These are phyloP conservation scores for Asterochloris erici DNA, from an alignment of 139 green algal genomes.

Conservation along the genomic window DNA sequence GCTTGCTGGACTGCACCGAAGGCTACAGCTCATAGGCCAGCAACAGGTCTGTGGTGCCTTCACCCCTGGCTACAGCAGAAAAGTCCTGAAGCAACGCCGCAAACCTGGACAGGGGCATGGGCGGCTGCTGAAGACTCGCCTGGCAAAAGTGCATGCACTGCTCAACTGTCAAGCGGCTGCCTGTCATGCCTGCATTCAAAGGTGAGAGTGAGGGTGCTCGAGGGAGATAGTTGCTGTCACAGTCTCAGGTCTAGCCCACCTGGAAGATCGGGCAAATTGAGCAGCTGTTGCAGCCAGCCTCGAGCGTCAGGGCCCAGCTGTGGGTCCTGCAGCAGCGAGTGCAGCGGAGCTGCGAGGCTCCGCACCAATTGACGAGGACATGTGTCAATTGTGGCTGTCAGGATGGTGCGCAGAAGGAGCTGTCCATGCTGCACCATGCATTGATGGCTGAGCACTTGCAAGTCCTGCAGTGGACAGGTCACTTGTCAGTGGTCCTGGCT, in stretches of 20 bases:
- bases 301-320: too few relatives aligned
- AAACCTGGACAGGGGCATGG: constrained; percentile 9
- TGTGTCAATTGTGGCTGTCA: not conserved
- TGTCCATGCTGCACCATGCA: too few relatives aligned
- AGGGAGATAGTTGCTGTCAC: too few relatives aligned
- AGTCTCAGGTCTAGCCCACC: too few relatives aligned
- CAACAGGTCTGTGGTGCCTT: constrained; percentile 17
- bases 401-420: too few relatives aligned
- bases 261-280: too few relatives aligned
- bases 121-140: not conserved
- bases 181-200: constrained; percentile 10
- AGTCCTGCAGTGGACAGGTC: too few relatives aligned
- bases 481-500: too few relatives aligned
- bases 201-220: too few relatives aligned
- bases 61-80: constrained; percentile 10
- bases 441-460: too few relatives aligned
- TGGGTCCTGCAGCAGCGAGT: not conserved
- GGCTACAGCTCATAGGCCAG: constrained; percentile 20
- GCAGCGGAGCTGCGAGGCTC: not conserved
- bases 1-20: not conserved
- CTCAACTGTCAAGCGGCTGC: not conserved
- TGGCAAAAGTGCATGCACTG: constrained; percentile 11
- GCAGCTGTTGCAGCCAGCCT: too few relatives aligned
- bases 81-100: constrained; percentile 17
- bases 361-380: not conserved